Base-by-base conservation (phyloP, 495 filamentous ascomycete genomes). In the Podospora sp. region DNA sequence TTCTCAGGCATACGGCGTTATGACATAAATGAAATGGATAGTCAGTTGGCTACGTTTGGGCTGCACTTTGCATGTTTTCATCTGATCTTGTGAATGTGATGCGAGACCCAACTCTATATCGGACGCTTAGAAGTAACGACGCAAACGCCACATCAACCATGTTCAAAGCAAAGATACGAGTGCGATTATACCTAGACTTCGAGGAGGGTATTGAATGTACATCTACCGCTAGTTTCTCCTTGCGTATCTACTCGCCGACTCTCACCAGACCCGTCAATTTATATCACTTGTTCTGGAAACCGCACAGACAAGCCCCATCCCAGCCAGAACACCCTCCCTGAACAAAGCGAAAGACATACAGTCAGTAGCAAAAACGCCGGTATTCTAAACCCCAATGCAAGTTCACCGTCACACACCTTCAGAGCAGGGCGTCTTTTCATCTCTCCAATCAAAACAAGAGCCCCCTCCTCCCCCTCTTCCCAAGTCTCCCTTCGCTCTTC, bases 151-250 rank as follows among this genome's bases (percentile, higher is more conserved):
- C 21, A 53, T 12, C 27, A 52, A 64, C 46, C 16, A 53, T 20
- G 24, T 9, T 24, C 16, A 53, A 24, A 20, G 20, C 8, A 57
- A 14, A 57, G 21, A 27, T 57, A 57, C 21, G 52, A 26, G 20
- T 56, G 18, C 22, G 22, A 53, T 57, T 22, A 57, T 57, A n/a
- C n/a, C n/a, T n/a, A 24, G 29, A 33, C 29, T 57, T 63, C 60
- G 60, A 63, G 60, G 60, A 52, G 60, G 40, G 60, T 63, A 63
- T 63, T 63, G 40, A 25, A 63, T 52, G 33, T 63, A 52, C 50
- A 63, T 49, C 49, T 26, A 11, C 21, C 36, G 24, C 46, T 25
- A 40, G 24, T 61, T n/a, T 21, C 33, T 12, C 29, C 20, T 49
- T 61, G 29, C 59, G 18, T 51, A 50, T 49, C 24, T 14, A 46